Evolutionary conservation across 192 early-diverging fungal genomes (phyloP).

Genomic region (Gonapodya sp.): DNA sequence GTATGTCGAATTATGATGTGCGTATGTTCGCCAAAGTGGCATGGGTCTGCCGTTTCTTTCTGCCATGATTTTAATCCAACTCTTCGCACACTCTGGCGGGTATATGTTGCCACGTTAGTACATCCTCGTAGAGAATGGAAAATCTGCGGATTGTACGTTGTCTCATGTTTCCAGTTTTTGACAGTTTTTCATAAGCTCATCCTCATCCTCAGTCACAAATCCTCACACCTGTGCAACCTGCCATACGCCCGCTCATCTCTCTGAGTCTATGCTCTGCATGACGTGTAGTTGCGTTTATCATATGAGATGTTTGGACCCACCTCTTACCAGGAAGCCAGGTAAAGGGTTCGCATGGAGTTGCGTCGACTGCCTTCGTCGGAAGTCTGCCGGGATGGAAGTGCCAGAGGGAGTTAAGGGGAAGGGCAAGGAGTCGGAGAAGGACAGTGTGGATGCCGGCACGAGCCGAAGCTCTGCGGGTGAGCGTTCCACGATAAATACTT

Average conservation of each 20-base stretch:
- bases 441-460: no score
- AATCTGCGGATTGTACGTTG: conserved; percentile 60
- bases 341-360: conserved; percentile 88
- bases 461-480: no score
- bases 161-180: conserved; percentile 33
- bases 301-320: conserved; percentile 73
- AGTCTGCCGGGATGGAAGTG: neutral
- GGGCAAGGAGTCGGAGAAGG: neutral
- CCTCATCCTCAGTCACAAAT: conserved; percentile 23
- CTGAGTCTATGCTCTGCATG: conserved; percentile 66
- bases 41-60: neutral
- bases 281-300: conserved; percentile 69
- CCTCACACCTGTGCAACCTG: neutral
- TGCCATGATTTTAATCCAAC: neutral
- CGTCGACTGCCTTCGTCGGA: conserved; percentile 46
- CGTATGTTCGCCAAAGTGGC: no score
- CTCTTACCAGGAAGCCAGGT: conserved; percentile 58
- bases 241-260: conserved; percentile 17
- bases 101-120: conserved; percentile 27
- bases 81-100: neutral
- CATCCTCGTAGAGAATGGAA: conserved; percentile 78
- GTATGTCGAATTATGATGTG: conserved; percentile 49
- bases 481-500: no score
- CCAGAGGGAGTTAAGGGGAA: neutral
- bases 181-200: conserved; percentile 25